Evolutionary conservation across 805 yeast genomes (phyloP), one percentile per base, ranked within the genome.

Genomic region (Ogataea naganishii): DNA sequence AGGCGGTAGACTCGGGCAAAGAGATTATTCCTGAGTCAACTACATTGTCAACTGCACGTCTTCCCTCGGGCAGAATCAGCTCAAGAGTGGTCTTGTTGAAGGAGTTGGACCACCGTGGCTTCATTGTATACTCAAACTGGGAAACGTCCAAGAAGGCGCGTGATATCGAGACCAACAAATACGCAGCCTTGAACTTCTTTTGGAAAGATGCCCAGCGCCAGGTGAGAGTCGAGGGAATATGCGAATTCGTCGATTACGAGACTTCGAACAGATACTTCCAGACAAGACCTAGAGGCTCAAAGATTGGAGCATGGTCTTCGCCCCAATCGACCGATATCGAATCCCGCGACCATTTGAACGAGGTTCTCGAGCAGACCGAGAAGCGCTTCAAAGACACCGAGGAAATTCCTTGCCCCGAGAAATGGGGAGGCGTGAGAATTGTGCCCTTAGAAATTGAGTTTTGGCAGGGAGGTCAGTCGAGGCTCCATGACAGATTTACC

Each of bases 231-330:
- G 97, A 92, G 54, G 98, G 98, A 19, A 40, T 60, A 7, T 75
- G 83, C 42, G 94, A 82, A 53, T 70, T 66, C 37, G 81, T 88
- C 24, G 63, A 74, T 17, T 64, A 76, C 34, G 88, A 81, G 44
- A 83, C 80, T 18, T 72, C 84, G 5, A 75, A 79, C 43, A 64
- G 78, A 28, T 92, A 92, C 57, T 92, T 74, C 57, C 68, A 72
- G 30, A 80, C 95, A 0, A 70, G 98, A 49, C 98, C 98, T 22
- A 66, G 95, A 35, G 96, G 94, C 6, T 81, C 95, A 18, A 77
- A 81, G 49, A 75, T 92, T 37, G 97, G 98, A 18, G 98, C 98
- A 0, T 88, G 96, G 95, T 81, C 96, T 0, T 79, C 94, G 18
- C 94, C 94, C 4, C 98, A 92, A 62, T 74, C 88, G 20, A 64